Base-by-base conservation (phyloP, 192 early-diverging fungal species). In the Linnemannia elongata region DNA sequence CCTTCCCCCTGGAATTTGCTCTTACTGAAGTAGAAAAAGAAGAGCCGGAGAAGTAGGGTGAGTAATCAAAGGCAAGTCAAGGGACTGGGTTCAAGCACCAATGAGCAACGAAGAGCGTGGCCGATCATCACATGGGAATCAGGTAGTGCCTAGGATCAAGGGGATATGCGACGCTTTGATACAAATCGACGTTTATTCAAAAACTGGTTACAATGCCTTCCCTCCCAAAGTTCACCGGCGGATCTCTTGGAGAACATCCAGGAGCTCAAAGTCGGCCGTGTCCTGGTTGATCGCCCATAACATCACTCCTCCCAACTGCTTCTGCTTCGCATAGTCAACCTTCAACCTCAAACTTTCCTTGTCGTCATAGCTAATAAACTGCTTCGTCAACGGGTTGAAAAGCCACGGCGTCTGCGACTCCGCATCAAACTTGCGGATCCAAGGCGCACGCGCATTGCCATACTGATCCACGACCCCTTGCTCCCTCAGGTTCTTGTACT, bases 331-430 rank as follows among this genome's bases (percentile, higher is more conserved):
- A 87, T 92, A 94, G 69, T 91, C 78, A 0, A 91, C 89, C 86
- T 95, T 95, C 47, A 87, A 72, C 49, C 73, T 83, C 55, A 96
- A 74, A 15, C 93, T 94, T 22, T 88, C 69, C 49, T 90, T 89
- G 70, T 95, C 93, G 80, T 96, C 94, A 81, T 96, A 96, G 0
- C 94, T 94, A 66, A 96, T 91, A 82, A 94, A 95, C 44, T 88
- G 82, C 36, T 75, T 90, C 6, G 89, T 94, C 1, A 78, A 77
- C 3, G 88, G 83, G 73, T 95, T 95, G 86, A 92, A 96, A 47
- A 97, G 55, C 94, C 94, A 96, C 17, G 96, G 96, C 0, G 95
- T 95, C 36, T 91, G 82, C 2, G 92, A 92, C 13, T 84, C 88
- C 5, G 85, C 38, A 57, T 96, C 95, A 91, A 92, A 95, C 74